phyloP scores from a whole-genome alignment of 805 yeast species.

The Danielia oregonensis region DNA sequence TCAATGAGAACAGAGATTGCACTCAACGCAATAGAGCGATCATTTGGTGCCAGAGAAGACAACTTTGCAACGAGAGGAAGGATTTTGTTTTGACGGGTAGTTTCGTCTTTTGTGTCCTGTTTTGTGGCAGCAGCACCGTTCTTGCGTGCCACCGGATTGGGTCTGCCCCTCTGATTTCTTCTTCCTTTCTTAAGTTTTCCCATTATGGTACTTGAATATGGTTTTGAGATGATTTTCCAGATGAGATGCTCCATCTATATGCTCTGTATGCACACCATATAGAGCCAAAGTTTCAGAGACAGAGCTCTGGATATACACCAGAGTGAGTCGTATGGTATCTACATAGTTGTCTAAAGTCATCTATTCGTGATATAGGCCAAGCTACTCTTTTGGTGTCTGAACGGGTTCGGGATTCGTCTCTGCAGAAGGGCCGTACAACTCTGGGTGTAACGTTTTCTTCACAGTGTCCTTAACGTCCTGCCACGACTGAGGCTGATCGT shows the following conservation, averaged over 20 bases:
- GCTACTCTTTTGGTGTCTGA: no score
- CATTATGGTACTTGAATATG: no score
- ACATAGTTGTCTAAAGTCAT: no score
- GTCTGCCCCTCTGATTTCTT: slow-evolving; percentile 32
- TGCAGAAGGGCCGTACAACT: no score
- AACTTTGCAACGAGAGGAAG: slow-evolving; percentile 67
- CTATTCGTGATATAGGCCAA: no score
- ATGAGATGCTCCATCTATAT: no score
- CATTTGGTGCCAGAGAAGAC: slow-evolving; percentile 60
- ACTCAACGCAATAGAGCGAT: slow-evolving; percentile 71
- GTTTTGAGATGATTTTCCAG: no score
- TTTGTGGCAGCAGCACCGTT: slow-evolving; percentile 14
- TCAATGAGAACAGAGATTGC: slow-evolving; percentile 71
- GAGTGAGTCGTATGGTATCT: no score
- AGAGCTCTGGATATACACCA: no score
- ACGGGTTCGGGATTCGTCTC: no score
- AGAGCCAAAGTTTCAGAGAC: no score
- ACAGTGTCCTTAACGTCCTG: slow-evolving; percentile 32
- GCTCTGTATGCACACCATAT: no score
- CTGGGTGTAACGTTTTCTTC: slow-evolving; percentile 30
- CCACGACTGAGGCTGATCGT: slow-evolving; percentile 37
- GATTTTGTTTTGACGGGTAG: slow-evolving; percentile 51
- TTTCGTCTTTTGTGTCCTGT: slow-evolving; percentile 40
- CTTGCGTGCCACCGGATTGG: slow-evolving; percentile 30
- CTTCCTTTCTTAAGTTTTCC: slow-evolving; percentile 69